A percentile compares a stretch with the other conserved stretches of the same genome.
These are phyloP conservation scores for Candida sakaeoensis DNA, from an alignment of 805 yeast genomes.

Conservation along the genomic window DNA sequence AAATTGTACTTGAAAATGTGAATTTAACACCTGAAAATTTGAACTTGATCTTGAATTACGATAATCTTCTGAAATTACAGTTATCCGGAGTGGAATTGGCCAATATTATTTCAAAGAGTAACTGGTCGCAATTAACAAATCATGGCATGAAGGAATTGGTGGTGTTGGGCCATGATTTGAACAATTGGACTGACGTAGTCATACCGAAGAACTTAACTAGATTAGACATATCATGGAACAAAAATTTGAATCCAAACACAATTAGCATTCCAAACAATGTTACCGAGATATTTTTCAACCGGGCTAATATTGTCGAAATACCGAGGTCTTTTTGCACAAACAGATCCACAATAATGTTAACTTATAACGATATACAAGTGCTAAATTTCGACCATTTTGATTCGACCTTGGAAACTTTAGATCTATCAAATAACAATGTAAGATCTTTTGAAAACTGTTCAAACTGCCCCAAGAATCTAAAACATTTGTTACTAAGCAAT, in stretches of 20 bases:
- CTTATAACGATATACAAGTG: constrained; percentile 25
- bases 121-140: constrained; percentile 7
- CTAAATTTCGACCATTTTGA: constrained; percentile 24
- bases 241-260: constrained; percentile 19
- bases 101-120: constrained; percentile 1
- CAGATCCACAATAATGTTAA: constrained; percentile 20
- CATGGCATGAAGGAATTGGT: constrained; percentile 23
- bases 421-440: constrained; percentile 23
- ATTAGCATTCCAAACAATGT: constrained; percentile 20
- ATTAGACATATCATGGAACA: constrained; percentile 36
- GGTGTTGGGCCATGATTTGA: constrained; percentile 29
- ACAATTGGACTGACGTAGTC: constrained; percentile 23
- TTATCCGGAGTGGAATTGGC: constrained; percentile 22
- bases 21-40: constrained; percentile 18
- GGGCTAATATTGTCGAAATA: constrained; percentile 7
- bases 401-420: constrained; percentile 18
- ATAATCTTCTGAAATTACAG: constrained; percentile 28
- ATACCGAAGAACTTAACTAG: constrained; percentile 26
- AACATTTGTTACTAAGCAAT: constrained; percentile 6
- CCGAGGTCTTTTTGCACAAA: background rate
- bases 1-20: constrained; percentile 24
- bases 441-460: background rate
- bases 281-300: constrained; percentile 29
- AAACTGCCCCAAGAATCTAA: constrained; percentile 7
- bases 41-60: constrained; percentile 18